Evolutionary conservation across 176 grass and related monocot species (phyloP).

Genomic region (Carex pumila): DNA sequence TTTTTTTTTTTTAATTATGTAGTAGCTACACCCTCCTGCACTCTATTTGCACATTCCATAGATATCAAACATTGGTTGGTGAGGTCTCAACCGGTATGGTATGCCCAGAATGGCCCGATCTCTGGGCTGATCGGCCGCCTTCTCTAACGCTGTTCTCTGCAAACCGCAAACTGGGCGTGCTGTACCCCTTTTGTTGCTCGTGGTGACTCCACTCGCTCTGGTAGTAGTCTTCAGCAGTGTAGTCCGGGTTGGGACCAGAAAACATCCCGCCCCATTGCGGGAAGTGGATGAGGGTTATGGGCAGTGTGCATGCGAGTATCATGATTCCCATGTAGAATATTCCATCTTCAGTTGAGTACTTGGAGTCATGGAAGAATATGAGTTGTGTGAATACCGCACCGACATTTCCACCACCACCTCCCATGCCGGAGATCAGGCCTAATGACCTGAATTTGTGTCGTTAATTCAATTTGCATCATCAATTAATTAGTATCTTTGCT

Average conservation of each 20-base stretch:
- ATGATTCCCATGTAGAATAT: slow-evolving; percentile 93
- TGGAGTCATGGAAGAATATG: slow-evolving; percentile 79
- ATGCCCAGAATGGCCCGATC: slow-evolving; percentile 31
- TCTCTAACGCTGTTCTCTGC: slow-evolving; percentile 76
- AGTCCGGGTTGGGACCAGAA: slow-evolving; percentile 14
- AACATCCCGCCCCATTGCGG: slow-evolving; percentile 86
- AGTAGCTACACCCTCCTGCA: too few species aligned
- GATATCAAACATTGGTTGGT: slow-evolving; percentile 27
- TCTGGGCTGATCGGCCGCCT: slow-evolving; percentile 14
- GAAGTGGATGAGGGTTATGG: slow-evolving; percentile 59
- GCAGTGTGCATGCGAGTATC: slow-evolving; percentile 81
- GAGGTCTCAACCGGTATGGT: slow-evolving; percentile 44
- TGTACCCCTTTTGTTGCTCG: slow-evolving; percentile 45
- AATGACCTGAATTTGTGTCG: slow-evolving; percentile 29
- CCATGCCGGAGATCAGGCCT: slow-evolving; percentile 81
- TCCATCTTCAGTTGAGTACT: slow-evolving; percentile 66
- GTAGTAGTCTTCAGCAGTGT: slow-evolving; percentile 76
- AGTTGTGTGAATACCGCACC: slow-evolving; percentile 81
- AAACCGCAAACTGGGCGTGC: slow-evolving; percentile 35
- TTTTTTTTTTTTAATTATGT: too few species aligned
- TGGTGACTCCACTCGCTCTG: slow-evolving; percentile 51
- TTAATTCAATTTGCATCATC: neutral
- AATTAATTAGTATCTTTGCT: neutral
- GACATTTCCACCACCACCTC: slow-evolving; percentile 71
- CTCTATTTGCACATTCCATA: neutral